Evolutionary conservation across 2,329 filamentous ascomycete genomes (phyloP).

Genomic region (Bipolaris oryzae): DNA sequence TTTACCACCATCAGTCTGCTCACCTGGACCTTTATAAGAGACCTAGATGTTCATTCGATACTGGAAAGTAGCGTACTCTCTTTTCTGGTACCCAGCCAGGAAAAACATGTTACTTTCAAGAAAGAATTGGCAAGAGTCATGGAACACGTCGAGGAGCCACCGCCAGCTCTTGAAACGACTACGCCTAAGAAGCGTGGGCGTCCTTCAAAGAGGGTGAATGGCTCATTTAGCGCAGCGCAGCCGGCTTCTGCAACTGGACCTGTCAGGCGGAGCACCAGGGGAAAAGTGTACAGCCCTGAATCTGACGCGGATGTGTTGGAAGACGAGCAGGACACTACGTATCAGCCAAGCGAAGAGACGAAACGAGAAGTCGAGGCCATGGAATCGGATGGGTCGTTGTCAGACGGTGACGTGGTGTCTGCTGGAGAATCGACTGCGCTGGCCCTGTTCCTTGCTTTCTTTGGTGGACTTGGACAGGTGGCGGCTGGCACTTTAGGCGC

Average conservation of each 20-base stretch:
- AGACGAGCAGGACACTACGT: constrained; percentile 33
- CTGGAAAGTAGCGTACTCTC: constrained; percentile 47
- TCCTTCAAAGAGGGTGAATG: constrained; percentile 33
- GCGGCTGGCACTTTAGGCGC: constrained; percentile 44
- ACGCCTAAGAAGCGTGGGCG: constrained; percentile 39
- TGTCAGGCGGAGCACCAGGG: constrained; percentile 30
- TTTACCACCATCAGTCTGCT: constrained; percentile 61
- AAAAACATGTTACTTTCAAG: constrained; percentile 38
- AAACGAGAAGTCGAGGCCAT: constrained; percentile 33
- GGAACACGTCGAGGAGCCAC: constrained; percentile 13
- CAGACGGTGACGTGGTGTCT: constrained; percentile 34
- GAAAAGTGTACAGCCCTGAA: constrained; percentile 19
- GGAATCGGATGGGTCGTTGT: constrained; percentile 37
- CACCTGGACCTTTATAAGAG: constrained; percentile 63
- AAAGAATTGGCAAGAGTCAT: constrained; percentile 17
- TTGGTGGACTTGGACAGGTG: constrained; percentile 44
- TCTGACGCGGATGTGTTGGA: constrained; percentile 28
- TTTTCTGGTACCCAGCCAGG: constrained; percentile 31
- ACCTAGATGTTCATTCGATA: constrained; percentile 59
- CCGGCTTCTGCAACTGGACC: constrained; percentile 14
- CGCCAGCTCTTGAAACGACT: constrained; percentile 12
- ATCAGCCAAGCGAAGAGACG: constrained; percentile 31
- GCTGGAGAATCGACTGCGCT: constrained; percentile 46
- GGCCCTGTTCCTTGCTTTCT: constrained; percentile 41
- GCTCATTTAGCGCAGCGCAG: constrained; percentile 13